Evolutionary conservation across 495 filamentous ascomycete genomes (phyloP), one percentile per base, ranked within the genome.

Genomic region (Daldinia loculata): DNA sequence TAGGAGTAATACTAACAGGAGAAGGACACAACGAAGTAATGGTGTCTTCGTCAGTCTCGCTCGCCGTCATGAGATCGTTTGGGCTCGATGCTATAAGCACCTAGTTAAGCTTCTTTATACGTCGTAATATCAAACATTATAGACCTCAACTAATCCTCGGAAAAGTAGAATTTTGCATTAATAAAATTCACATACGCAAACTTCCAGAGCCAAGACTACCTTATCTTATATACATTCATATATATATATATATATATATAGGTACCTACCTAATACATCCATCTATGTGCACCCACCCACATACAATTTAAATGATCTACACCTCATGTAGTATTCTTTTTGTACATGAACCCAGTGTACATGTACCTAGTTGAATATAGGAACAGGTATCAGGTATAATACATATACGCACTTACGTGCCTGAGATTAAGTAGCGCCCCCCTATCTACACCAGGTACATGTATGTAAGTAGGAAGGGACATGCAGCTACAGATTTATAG

Each of bases 21-120:
- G 17, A 61, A 89, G 88, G 84, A n/a, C 89, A 91, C 64, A 90
- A 89, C 69, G 70, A 83, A 14, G 71, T 90, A 29, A 77, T 87
- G 74, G 83, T 81, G 22, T 87, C 82, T 45, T 75, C 83, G 3
- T 81, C 84, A 11, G 86, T 92, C 11, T 76, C 85, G 9, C 74
- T 91, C 11, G 90, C 91, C 2, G 85, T 90, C 14, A 80, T 91
- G 75, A 83, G 89, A 60, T 85, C 89, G 0, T 93, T 93, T 71
- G 86, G 72, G 11, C 38, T 74, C 65, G 57, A 67, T 56, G 30
- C 34, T 34, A 48, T 48, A 48, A 22, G 41, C 2, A 34, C 9
- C 9, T 53, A 29, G 12, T 30, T 53, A 53, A 17, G 19, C 12
- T 12, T 26, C 39, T n/a, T n/a, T 41, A 41, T 41, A 41, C 17